Percentiles rank a stretch among this genome's conserved stretches.
Conservation (phyloP, 768 basidiomycete species). For the Mycena belliarum region DNA sequence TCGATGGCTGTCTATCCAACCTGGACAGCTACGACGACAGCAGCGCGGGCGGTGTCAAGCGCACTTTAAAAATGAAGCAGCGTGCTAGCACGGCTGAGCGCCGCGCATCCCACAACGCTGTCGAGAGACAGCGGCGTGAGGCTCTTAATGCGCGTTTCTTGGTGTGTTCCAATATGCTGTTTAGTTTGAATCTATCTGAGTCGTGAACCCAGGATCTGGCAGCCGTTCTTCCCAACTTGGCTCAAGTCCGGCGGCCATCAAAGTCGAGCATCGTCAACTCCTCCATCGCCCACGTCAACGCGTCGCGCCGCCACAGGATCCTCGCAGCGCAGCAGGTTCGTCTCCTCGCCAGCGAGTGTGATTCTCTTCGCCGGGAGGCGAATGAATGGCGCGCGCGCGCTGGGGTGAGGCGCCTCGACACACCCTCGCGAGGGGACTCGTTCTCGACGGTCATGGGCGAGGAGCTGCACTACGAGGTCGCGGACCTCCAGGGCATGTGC, state of each 20-base stretch:
- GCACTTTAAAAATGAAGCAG: conserved; percentile 23
- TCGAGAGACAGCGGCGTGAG: conserved; percentile 73
- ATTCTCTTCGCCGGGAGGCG: conserved; percentile 68
- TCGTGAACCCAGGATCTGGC: conserved; percentile 59
- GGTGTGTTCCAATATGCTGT: conserved; percentile 12
- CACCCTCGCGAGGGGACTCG: conserved; percentile 52
- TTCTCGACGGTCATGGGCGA: conserved; percentile 52
- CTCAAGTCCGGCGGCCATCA: conserved; percentile 68
- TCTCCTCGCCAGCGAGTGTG: conserved; percentile 57
- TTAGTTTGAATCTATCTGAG: conserved; percentile 1
- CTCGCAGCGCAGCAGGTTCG: conserved; percentile 66
- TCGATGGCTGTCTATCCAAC: conserved; percentile 18
- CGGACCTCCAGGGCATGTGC: conserved; percentile 18
- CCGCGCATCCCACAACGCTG: conserved; percentile 77
- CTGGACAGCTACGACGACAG: conserved; percentile 19
- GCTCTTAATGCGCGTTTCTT: conserved; percentile 74
- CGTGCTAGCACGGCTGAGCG: conserved; percentile 80
- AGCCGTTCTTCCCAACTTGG: conserved; percentile 67
- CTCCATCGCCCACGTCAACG: conserved; percentile 65
- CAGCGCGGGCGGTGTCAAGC: conserved; percentile 21
- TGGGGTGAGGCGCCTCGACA: conserved; percentile 53
- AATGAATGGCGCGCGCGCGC: conserved; percentile 71
- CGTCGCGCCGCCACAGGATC: conserved; percentile 61
- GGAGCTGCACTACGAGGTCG: conserved; percentile 35
- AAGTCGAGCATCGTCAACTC: conserved; percentile 82